phyloP scores from a whole-genome alignment of 2,329 filamentous ascomycete species.

The Nannizzia gypsea region DNA sequence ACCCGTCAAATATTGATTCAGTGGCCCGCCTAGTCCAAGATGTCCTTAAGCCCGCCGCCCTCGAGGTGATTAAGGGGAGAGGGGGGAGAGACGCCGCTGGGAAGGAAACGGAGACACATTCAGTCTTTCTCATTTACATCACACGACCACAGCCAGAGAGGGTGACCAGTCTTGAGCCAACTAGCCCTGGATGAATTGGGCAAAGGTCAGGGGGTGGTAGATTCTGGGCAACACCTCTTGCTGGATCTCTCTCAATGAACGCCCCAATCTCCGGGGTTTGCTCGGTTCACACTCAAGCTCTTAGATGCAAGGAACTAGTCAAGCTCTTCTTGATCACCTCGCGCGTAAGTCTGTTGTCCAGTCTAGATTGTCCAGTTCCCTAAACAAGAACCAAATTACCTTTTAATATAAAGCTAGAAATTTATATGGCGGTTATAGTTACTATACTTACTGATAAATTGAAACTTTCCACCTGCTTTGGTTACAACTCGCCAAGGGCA shows the following conservation, averaged over 20 bases:
- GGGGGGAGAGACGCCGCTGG: slow-evolving; percentile 6
- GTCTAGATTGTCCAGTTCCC: no score
- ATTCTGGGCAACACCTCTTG: no score
- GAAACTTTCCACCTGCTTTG: neutral
- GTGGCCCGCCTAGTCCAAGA: slow-evolving; percentile 6
- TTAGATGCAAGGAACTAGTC: no score
- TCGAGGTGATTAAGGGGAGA: slow-evolving; percentile 9
- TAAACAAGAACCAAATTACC: no score
- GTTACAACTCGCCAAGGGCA: neutral
- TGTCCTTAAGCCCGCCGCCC: slow-evolving; percentile 10
- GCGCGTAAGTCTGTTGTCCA: no score
- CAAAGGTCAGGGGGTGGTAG: no score
- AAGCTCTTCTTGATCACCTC: no score
- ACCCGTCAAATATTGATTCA: neutral
- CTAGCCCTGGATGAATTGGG: no score
- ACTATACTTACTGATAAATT: neutral
- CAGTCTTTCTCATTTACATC: neutral
- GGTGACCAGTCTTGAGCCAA: neutral
- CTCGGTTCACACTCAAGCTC: no score
- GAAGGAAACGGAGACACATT: slow-evolving; percentile 1
- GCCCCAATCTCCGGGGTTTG: no score
- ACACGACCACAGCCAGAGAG: neutral
- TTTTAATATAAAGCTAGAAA: no score
- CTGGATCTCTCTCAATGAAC: no score
- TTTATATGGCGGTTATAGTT: neutral